A percentile compares a stretch with the other conserved stretches of the same genome.
Conservation (phyloP, 1,284 basidiomycete genomes). For the Sanguinoderma infundibulare region DNA sequence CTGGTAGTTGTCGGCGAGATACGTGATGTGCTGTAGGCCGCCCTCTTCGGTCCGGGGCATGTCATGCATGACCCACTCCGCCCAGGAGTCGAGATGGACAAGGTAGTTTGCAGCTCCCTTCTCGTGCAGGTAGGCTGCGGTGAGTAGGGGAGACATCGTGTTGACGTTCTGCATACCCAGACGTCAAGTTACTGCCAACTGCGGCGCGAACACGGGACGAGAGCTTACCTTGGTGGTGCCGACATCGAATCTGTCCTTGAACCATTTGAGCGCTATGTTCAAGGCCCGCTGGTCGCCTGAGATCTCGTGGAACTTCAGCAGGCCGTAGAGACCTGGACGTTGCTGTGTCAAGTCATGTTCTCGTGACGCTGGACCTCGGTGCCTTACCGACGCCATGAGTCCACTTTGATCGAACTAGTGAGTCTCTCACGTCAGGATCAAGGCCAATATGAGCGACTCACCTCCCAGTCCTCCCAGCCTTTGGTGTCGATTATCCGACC, state of each 20-base stretch:
- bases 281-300: conserved; percentile 48
- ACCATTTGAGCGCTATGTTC: conserved; percentile 59
- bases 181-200: not conserved
- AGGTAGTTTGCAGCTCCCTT: conserved; percentile 43
- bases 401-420: conserved; percentile 42
- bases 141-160: conserved; percentile 67
- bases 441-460: conserved; percentile 23
- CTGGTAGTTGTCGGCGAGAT: conserved; percentile 54
- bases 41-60: conserved; percentile 62
- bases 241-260: conserved; percentile 54
- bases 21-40: conserved; percentile 68
- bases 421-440: not conserved
- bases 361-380: not conserved
- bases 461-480: conserved; percentile 70
- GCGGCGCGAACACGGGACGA: not conserved
- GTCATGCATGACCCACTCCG: conserved; percentile 67
- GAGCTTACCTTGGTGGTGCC: conserved; percentile 55
- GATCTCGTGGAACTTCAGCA: conserved; percentile 49
- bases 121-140: conserved; percentile 58
- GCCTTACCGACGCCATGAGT: conserved; percentile 56
- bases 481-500: conserved; percentile 69
- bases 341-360: not conserved
- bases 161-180: conserved; percentile 54
- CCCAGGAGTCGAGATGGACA: conserved; percentile 63
- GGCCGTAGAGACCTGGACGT: conserved; percentile 47